Percentiles rank a stretch among this genome's conserved stretches.
These are phyloP conservation scores for Inga laurina DNA, from an alignment of 306 rosid species.

Conservation along the genomic window DNA sequence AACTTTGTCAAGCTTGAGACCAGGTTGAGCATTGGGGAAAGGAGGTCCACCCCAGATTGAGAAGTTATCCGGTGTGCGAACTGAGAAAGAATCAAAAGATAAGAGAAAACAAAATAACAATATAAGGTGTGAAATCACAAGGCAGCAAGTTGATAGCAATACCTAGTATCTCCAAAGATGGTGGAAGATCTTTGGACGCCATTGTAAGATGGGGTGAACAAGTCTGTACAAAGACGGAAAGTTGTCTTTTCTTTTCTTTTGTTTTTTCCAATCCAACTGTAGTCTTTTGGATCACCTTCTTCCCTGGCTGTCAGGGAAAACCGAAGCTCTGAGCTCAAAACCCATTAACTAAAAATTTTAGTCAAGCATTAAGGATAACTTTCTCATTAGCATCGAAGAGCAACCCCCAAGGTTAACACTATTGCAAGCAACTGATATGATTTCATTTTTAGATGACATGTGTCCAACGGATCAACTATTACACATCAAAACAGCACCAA, in stretches of 20 bases:
- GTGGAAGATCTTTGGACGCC: constrained; percentile 57
- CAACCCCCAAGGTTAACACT: background rate
- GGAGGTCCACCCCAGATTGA: constrained; percentile 92
- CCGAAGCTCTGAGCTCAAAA: background rate
- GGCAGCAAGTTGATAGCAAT: constrained; percentile 3
- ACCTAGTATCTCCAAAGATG: constrained; percentile 79
- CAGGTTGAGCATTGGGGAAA: constrained; percentile 58
- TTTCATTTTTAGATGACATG: background rate
- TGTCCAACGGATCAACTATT: no score
- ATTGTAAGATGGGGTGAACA: constrained; percentile 33
- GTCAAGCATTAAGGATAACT: background rate
- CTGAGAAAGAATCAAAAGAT: constrained; percentile 38
- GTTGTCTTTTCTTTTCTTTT: no score
- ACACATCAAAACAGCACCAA: no score
- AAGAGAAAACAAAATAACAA: background rate
- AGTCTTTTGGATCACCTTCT: no score
- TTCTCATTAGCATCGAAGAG: constrained; percentile 13
- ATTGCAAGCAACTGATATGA: background rate
- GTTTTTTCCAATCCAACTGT: no score
- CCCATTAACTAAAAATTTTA: background rate
- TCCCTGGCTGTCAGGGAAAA: no score
- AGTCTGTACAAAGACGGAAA: background rate
- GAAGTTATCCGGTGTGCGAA: constrained; percentile 70
- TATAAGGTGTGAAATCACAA: background rate
- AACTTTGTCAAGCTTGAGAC: constrained; percentile 61